Evolutionary conservation across 106 monocot species (phyloP).

Genomic region (Allium fistulosum): DNA sequence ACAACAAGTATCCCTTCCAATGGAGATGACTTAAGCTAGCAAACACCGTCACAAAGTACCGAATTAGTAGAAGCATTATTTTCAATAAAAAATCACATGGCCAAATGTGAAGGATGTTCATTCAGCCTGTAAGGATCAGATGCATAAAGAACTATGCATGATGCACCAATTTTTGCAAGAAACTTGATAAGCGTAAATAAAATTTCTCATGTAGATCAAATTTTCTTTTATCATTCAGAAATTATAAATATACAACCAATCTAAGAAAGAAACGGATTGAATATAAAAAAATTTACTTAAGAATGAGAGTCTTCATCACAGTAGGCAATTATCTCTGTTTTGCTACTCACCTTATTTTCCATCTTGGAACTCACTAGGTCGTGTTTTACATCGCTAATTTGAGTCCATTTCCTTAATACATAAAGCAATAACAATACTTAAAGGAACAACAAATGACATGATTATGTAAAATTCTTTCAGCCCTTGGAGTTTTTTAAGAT

Average conservation of each 20-base stretch:
- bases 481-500: slow-evolving; percentile 37
- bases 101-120: slow-evolving; percentile 1
- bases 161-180: slow-evolving; percentile 47
- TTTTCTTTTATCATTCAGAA: too few species aligned
- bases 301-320: too few species aligned
- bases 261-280: too few species aligned
- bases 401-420: not conserved
- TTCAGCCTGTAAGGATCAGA: slow-evolving; percentile 28
- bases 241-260: too few species aligned
- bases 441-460: not conserved
- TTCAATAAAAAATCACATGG: slow-evolving; percentile 43
- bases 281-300: too few species aligned
- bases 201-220: slow-evolving; percentile 33
- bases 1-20: slow-evolving; percentile 59
- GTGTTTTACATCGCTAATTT: slow-evolving; percentile 13
- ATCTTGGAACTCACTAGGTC: slow-evolving; percentile 39
- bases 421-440: not conserved
- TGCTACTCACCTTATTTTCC: slow-evolving; percentile 15
- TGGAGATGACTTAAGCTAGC: slow-evolving; percentile 45
- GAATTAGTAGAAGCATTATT: slow-evolving; percentile 21
- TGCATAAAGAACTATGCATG: slow-evolving; percentile 49
- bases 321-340: slow-evolving; percentile 36
- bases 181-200: slow-evolving; percentile 39
- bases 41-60: slow-evolving; percentile 38
- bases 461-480: slow-evolving; percentile 49